Evolutionary conservation across 2,329 filamentous ascomycete species (phyloP).

Genomic region (Botrytis fabae): DNA sequence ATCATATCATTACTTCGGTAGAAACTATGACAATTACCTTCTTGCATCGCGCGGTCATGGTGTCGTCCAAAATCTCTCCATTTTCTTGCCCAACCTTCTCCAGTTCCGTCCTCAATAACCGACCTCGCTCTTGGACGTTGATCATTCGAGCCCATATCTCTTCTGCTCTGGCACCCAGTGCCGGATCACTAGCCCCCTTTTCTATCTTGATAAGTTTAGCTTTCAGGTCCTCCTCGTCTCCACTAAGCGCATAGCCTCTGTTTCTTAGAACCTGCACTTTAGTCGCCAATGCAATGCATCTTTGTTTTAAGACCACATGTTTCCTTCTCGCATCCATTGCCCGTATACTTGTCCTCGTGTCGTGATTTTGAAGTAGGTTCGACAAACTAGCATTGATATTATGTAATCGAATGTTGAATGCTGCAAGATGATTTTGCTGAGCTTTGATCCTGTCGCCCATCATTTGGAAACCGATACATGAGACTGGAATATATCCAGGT

Average conservation of each 20-base stretch:
- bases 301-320: constrained; percentile 70
- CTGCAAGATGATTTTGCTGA: constrained; percentile 67
- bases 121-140: constrained; percentile 69
- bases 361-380: constrained; percentile 72
- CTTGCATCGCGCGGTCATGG: constrained; percentile 70
- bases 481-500: constrained; percentile 72
- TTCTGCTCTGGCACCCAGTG: constrained; percentile 72
- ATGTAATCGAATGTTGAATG: constrained; percentile 72
- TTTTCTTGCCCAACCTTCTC: constrained; percentile 63
- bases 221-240: constrained; percentile 76
- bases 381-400: constrained; percentile 76
- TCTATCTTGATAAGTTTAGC: constrained; percentile 70
- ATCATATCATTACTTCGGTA: neutral
- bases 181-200: constrained; percentile 70
- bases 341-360: constrained; percentile 72
- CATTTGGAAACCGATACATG: constrained; percentile 71
- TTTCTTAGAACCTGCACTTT: constrained; percentile 81
- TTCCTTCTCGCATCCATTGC: constrained; percentile 70
- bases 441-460: constrained; percentile 71
- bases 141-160: constrained; percentile 85
- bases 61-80: constrained; percentile 62
- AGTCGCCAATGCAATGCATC: constrained; percentile 72
- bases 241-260: constrained; percentile 76
- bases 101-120: constrained; percentile 71
- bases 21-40: constrained; percentile 56